Conservation (phyloP, 106 monocot species). For the Dioscorea alata region DNA sequence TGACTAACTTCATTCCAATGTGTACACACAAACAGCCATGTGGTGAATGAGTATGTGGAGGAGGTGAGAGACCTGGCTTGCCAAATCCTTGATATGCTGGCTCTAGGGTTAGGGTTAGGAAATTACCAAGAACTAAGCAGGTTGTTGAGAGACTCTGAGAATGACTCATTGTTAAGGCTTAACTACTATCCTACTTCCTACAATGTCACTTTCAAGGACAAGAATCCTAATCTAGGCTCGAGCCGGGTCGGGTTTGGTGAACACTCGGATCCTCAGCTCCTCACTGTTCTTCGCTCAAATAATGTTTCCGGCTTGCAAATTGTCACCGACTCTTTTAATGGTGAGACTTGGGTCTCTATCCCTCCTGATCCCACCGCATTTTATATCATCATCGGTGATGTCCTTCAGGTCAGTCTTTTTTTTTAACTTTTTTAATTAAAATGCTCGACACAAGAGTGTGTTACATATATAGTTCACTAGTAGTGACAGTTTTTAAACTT, state of each 20-base stretch:
- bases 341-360: conserved; percentile 2
- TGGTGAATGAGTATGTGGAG: conserved; percentile 62
- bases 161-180: conserved; percentile 75
- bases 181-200: conserved; percentile 73
- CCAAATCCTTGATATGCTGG: conserved; percentile 73
- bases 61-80: conserved; percentile 47
- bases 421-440: too few relatives aligned
- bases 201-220: neutral
- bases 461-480: too few relatives aligned
- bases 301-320: conserved; percentile 71
- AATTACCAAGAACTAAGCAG: conserved; percentile 38
- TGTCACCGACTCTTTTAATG: too few relatives aligned
- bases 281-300: conserved; percentile 70
- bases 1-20: neutral
- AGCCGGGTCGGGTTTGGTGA: conserved; percentile 76
- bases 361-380: neutral
- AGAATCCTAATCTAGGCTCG: neutral
- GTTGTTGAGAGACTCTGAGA: conserved; percentile 52
- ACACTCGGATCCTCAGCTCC: conserved; percentile 85
- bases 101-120: conserved; percentile 48
- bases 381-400: conserved; percentile 2
- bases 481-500: too few relatives aligned
- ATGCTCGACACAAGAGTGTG: too few relatives aligned
- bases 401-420: neutral
- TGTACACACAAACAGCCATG: conserved; percentile 23